phyloP scores from a whole-genome alignment of 306 rosid species.

The Lathyrus tuberosus region DNA sequence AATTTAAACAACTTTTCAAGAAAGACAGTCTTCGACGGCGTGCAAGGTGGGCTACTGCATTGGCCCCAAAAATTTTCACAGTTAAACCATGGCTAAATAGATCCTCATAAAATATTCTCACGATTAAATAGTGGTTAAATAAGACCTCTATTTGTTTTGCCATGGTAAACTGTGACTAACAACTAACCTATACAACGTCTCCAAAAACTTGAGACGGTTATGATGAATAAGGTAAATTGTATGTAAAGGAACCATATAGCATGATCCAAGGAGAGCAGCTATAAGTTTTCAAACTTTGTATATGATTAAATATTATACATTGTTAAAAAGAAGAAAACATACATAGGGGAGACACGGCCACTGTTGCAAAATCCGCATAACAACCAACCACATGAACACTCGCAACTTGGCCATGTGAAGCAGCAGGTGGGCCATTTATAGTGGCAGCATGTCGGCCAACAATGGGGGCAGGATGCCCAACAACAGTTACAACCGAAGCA shows the following conservation, averaged over 20 bases:
- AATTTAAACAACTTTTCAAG: neutral
- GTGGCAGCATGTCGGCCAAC: slow-evolving; percentile 43
- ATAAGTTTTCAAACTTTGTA: slow-evolving; percentile 12
- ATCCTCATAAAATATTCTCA: too few relatives aligned
- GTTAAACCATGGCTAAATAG: too few relatives aligned
- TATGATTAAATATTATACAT: slow-evolving; percentile 23
- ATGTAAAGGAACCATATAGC: slow-evolving; percentile 15
- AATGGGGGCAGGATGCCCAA: slow-evolving; percentile 43
- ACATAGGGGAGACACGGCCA: slow-evolving; percentile 43
- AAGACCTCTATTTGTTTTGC: too few relatives aligned
- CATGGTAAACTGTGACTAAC: too few relatives aligned
- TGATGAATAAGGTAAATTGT: neutral
- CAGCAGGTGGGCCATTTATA: slow-evolving; percentile 40
- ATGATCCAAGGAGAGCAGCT: slow-evolving; percentile 21
- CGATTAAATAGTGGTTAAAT: too few relatives aligned
- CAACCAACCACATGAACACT: slow-evolving; percentile 47
- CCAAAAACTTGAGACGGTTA: too few relatives aligned
- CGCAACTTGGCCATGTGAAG: slow-evolving; percentile 37
- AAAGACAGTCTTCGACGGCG: too few relatives aligned
- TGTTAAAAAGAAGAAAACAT: slow-evolving; percentile 48
- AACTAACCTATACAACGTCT: too few relatives aligned
- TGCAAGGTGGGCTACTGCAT: too few relatives aligned
- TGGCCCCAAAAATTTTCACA: too few relatives aligned
- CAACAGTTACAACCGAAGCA: slow-evolving; percentile 54
- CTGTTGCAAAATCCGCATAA: slow-evolving; percentile 47